phyloP scores from a whole-genome alignment of 192 early-diverging fungal species.

The Funneliformis mosseae region DNA sequence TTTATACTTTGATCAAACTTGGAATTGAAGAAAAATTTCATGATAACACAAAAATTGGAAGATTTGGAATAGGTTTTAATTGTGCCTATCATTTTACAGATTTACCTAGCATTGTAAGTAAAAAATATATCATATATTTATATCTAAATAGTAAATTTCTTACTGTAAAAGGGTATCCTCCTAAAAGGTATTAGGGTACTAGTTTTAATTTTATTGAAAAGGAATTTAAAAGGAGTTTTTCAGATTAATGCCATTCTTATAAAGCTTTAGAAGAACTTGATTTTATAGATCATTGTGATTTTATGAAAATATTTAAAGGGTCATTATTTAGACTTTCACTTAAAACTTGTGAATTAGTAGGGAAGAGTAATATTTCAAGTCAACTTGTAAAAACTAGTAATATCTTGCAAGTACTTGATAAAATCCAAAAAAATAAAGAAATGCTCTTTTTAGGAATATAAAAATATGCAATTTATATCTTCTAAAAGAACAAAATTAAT shows the following conservation, averaged over 20 bases:
- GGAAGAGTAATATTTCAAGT: background rate
- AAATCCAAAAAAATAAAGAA: background rate
- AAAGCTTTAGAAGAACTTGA: background rate
- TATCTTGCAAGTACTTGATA: background rate
- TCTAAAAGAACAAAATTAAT: background rate
- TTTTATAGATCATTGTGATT: background rate
- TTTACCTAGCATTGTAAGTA: conserved; percentile 41
- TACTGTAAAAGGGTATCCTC: background rate
- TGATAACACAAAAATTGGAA: conserved; percentile 37
- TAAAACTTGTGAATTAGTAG: background rate
- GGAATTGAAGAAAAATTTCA: conserved; percentile 29
- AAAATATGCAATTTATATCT: background rate
- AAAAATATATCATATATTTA: conserved; percentile 37
- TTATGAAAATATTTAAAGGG: background rate
- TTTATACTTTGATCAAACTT: conserved; percentile 29
- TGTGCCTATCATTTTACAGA: conserved; percentile 41
- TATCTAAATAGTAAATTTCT: conserved; percentile 34
- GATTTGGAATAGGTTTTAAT: conserved; percentile 41
- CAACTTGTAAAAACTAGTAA: background rate
- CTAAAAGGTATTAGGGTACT: background rate
- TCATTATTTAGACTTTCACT: background rate
- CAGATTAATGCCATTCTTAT: background rate
- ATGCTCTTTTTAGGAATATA: background rate
- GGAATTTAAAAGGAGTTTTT: background rate
- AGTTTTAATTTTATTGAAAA: background rate